Evolutionary conservation across 257 asterid species (phyloP).

Genomic region (Salvia miltiorrhiza): DNA sequence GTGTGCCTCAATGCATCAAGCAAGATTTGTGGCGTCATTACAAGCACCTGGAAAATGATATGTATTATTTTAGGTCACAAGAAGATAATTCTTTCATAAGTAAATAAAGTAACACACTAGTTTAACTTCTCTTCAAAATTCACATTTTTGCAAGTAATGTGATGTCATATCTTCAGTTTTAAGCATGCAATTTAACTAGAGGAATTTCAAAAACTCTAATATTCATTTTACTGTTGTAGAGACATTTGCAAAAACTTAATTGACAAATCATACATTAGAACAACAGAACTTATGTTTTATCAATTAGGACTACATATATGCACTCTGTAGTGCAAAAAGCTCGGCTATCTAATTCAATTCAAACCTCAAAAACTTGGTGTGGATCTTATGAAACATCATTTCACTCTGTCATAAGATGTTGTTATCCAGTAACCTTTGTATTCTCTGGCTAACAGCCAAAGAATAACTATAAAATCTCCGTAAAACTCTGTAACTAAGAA

Average conservation of each 20-base stretch:
- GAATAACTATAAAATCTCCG: too few relatives aligned
- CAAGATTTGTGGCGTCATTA: constrained; percentile 81
- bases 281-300: not conserved
- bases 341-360: not conserved
- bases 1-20: constrained; percentile 72
- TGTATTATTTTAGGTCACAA: constrained; percentile 3
- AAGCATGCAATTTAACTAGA: not conserved
- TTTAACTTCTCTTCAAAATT: not conserved
- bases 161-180: too few relatives aligned
- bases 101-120: not conserved
- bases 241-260: not conserved
- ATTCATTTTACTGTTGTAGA: not conserved
- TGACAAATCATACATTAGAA: not conserved
- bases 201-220: not conserved
- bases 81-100: not conserved
- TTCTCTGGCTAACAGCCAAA: not conserved
- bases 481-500: not conserved
- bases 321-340: not conserved
- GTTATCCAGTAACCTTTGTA: not conserved
- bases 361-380: not conserved
- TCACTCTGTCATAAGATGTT: too few relatives aligned
- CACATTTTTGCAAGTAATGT: not conserved
- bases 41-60: constrained; percentile 69
- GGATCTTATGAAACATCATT: not conserved
- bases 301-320: not conserved